Conservation (phyloP, 805 yeast genomes). For the Saccharomycopsis babjevae region DNA sequence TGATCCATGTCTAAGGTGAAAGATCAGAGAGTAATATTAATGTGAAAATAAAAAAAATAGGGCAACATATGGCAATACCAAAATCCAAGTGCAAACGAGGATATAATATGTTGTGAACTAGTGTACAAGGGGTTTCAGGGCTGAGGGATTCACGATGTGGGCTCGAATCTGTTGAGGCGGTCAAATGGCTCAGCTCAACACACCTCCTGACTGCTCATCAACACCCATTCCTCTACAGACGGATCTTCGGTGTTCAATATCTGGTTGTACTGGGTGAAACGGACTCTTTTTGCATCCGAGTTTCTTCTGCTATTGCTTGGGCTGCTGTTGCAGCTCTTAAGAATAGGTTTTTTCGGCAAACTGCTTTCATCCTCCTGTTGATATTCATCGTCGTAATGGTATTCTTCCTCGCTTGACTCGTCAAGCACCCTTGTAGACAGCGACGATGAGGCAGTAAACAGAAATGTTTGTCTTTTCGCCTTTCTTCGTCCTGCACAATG, state of each 20-base stretch:
- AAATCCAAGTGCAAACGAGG: no score
- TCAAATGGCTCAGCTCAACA: not conserved
- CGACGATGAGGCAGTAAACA: not conserved
- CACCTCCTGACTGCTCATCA: not conserved
- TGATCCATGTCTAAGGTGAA: no score
- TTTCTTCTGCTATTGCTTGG: not conserved
- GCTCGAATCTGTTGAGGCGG: not conserved
- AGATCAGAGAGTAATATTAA: no score
- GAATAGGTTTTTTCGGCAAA: not conserved
- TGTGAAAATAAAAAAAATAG: no score
- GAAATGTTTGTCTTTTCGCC: not conserved
- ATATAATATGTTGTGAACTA: no score
- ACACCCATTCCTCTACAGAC: not conserved
- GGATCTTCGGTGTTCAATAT: not conserved
- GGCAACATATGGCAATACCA: no score
- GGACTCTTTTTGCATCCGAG: not conserved
- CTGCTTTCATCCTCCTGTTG: not conserved
- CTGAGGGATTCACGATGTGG: no score
- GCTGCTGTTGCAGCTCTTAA: not conserved
- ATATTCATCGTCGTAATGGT: not conserved
- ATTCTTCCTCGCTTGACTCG: not conserved
- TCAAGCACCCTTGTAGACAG: not conserved
- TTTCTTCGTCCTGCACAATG: not conserved
- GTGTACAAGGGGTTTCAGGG: no score
- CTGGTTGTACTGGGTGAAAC: not conserved